phyloP scores from a whole-genome alignment of 2,329 filamentous ascomycete species.

The Aspergillus nomiae region DNA sequence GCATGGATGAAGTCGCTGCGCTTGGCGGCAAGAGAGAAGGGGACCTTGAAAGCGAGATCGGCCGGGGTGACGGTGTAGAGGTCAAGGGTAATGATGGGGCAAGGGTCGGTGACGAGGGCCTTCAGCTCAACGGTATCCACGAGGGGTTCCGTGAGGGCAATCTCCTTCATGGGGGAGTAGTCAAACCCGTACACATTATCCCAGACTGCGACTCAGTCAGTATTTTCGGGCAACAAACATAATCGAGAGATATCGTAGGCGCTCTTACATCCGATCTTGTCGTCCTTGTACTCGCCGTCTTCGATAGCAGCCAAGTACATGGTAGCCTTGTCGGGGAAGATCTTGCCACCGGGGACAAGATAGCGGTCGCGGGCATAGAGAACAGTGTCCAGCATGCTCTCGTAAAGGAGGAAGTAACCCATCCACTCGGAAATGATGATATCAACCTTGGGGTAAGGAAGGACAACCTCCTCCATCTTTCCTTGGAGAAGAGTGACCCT shows the following conservation, averaged over 20 bases:
- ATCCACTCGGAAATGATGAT: constrained; percentile 99
- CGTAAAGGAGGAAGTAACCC: constrained; percentile 98
- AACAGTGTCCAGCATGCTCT: constrained; percentile 98
- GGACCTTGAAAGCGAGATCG: constrained; percentile 80
- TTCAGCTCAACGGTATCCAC: constrained; percentile 98
- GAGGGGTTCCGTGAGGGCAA: constrained; percentile 90
- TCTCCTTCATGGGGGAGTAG: constrained; percentile 90
- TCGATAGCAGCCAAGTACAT: constrained; percentile 97
- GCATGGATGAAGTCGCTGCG: constrained; percentile 96
- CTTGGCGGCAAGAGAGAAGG: constrained; percentile 74
- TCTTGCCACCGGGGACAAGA: constrained; percentile 80
- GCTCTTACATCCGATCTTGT: constrained; percentile 95
- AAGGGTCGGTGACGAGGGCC: constrained; percentile 91
- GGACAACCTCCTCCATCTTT: constrained; percentile 98
- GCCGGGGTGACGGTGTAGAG: constrained; percentile 84
- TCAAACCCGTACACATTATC: constrained; percentile 99
- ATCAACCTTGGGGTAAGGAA: constrained; percentile 94
- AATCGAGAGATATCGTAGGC: constrained; percentile 4
- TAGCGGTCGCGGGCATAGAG: constrained; percentile 95
- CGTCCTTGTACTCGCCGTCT: constrained; percentile 99
- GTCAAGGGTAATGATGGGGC: constrained; percentile 81
- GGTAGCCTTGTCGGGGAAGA: constrained; percentile 98
- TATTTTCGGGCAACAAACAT: not conserved
- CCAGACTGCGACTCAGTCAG: constrained; percentile 71
- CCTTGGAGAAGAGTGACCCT: constrained; percentile 98